Evolutionary conservation across 2,329 filamentous ascomycete genomes (phyloP).

Genomic region (Cladorrhinum sp.): DNA sequence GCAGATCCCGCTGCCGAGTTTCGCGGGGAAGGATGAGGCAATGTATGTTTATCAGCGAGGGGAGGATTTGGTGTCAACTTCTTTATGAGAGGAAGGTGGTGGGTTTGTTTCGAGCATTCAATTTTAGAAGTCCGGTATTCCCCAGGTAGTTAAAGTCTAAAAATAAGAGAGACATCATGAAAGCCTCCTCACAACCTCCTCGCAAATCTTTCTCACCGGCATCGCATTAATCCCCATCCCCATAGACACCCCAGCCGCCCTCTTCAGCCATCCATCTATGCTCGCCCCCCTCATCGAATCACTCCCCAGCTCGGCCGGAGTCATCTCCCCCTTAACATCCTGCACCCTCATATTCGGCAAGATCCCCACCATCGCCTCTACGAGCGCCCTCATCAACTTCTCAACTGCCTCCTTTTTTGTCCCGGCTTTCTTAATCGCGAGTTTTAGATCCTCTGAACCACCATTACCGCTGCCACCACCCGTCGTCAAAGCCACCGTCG

Average conservation of each 20-base stretch:
- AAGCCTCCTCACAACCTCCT: constrained; percentile 12
- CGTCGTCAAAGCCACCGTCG: background rate
- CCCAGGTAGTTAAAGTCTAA: no score
- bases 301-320: constrained; percentile 14
- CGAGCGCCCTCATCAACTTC: constrained; percentile 9
- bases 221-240: constrained; percentile 19
- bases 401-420: constrained; percentile 7
- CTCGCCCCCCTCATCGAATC: constrained; percentile 18
- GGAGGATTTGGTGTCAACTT: background rate
- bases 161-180: no score
- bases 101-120: no score
- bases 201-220: constrained; percentile 15
- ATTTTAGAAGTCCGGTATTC: no score
- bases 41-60: constrained; percentile 63
- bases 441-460: background rate
- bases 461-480: background rate
- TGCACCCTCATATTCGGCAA: constrained; percentile 13
- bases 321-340: constrained; percentile 12
- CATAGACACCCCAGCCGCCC: constrained; percentile 6
- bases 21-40: constrained; percentile 74
- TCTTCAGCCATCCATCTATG: constrained; percentile 20
- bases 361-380: constrained; percentile 13
- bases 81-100: background rate
- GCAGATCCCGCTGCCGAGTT: constrained; percentile 68
- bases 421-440: background rate